phyloP scores from a whole-genome alignment of 257 asterid species.

The Solanum piurae region DNA sequence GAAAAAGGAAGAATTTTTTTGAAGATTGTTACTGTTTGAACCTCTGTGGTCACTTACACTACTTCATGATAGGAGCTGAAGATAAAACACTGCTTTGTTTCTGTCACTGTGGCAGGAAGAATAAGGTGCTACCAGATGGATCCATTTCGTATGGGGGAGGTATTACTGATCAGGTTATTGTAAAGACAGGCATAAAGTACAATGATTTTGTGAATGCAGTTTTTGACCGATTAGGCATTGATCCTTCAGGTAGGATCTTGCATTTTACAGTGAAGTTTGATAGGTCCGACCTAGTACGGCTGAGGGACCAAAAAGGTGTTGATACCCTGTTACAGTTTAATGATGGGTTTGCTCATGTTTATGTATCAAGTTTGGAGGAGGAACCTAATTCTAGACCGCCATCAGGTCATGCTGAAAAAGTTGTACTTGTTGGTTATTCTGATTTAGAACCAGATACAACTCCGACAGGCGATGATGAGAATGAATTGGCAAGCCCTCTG shows the following conservation, averaged over 20 bases:
- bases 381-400: background rate
- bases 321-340: background rate
- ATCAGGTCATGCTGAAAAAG: conserved; percentile 1
- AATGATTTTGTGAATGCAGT: background rate
- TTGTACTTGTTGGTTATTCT: conserved; percentile 26
- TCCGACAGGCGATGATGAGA: conserved; percentile 14
- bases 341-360: background rate
- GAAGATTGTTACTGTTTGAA: background rate
- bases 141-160: background rate
- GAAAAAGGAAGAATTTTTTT: background rate
- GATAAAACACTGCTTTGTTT: background rate
- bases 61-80: background rate
- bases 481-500: conserved; percentile 19
- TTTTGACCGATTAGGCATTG: background rate
- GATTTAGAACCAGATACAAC: conserved; percentile 18
- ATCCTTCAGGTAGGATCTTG: background rate
- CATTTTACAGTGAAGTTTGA: background rate
- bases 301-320: background rate
- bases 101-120: background rate
- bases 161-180: background rate
- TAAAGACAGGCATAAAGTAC: background rate
- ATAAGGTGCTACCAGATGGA: background rate
- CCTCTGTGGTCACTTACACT: background rate
- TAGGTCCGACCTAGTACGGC: background rate
- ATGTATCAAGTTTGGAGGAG: background rate